phyloP scores from a whole-genome alignment of 2,329 filamentous ascomycete genomes.

The Byssothecium circinans region DNA sequence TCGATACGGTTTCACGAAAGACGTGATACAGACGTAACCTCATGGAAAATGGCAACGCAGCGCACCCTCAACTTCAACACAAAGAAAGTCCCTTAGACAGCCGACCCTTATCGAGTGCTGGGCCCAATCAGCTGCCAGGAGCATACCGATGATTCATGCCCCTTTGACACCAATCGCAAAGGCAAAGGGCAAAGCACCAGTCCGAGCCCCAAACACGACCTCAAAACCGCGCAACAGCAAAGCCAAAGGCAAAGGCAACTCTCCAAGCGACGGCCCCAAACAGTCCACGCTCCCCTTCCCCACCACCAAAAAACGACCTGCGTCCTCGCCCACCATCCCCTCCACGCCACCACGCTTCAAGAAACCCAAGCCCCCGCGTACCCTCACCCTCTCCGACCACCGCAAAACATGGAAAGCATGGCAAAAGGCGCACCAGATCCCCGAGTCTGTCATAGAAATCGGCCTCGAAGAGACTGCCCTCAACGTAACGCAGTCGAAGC shows the following conservation, averaged over 20 bases:
- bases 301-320: background rate
- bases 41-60: background rate
- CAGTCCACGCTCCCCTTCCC: background rate
- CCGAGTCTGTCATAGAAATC: background rate
- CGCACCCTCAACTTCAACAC: background rate
- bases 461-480: background rate
- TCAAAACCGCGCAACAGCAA: background rate
- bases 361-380: background rate
- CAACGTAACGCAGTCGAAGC: background rate
- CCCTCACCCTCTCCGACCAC: background rate
- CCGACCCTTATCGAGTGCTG: background rate
- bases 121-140: background rate
- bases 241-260: background rate
- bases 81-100: background rate
- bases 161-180: background rate
- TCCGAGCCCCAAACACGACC: background rate
- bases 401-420: background rate
- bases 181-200: background rate
- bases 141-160: background rate
- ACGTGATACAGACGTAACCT: background rate
- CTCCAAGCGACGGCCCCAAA: background rate
- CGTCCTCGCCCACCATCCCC: too few species aligned
- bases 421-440: background rate
- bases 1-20: background rate
- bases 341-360: background rate